Base-by-base conservation (phyloP, 2,329 filamentous ascomycete genomes). In the Tolypocladium pustulatum region DNA sequence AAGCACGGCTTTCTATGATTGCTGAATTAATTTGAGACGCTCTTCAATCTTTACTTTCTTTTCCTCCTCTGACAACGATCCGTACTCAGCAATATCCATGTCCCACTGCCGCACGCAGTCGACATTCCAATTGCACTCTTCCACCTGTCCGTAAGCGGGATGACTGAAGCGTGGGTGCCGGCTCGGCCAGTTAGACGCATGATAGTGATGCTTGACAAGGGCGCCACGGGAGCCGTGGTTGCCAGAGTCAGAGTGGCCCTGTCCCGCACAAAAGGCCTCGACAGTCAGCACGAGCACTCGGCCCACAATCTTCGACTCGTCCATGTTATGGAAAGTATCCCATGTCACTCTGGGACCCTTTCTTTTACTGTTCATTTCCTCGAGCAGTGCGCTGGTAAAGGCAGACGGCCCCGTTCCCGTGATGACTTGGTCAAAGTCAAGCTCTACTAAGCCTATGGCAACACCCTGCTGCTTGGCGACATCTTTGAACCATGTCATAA, bases 401-500 rank as follows among this genome's bases (percentile, higher is more conserved):
- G 86, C 86, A 0, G 85, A 88, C 0, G 87, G 87, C 0, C 86
- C 87, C 1, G 87, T 90, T n/a, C 86, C 85, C 56, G 79, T 85
- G 65, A 90, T 87, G 60, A 89, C 85, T 64, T 89, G 84, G 66
- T 89, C 84, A 65, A 89, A 89, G 65, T 88, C 84, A 15, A 89
- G 78, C 58, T 82, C 67, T n/a, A 89, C 79, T 2, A 88, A 76
- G 1, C 78, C 75, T 25, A 89, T 78, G 0, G 81, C 69, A 4
- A 83, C 81, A 3, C 77, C 77, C 66, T 90, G 86, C 60, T 82
- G 69, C 55, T 73, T 72, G 2, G 86, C 79, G 3, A 88, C 77
- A 0, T 77, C 79, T 34, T 81, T 78, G 55, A 89, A 75, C 86
- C 86, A 89, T 1, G 73, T 68, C 71, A 89, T 80, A 67, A 89